A percentile compares a stretch with the other conserved stretches of the same genome.
These are phyloP conservation scores for Mycotypha africana DNA, from an alignment of 371 early-diverging fungal species.

Conservation along the genomic window DNA sequence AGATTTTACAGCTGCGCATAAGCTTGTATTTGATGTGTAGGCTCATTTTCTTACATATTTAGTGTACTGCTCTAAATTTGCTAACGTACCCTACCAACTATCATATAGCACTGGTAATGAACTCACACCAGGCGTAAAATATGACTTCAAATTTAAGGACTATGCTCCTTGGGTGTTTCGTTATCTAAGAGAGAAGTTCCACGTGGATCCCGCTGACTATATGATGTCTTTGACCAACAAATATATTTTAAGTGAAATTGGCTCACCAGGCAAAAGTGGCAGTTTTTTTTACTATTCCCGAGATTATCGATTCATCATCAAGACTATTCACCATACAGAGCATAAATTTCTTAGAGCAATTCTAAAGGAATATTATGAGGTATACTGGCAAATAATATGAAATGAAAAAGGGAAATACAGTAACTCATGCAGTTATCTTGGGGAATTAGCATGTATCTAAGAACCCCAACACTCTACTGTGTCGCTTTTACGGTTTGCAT, in stretches of 20 bases:
- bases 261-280: constrained; percentile 92
- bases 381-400: constrained; percentile 15
- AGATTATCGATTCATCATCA: constrained; percentile 98
- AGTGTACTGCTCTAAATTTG: no score
- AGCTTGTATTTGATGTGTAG: constrained; percentile 88
- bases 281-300: constrained; percentile 95
- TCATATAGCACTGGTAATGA: constrained; percentile 77
- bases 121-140: constrained; percentile 84
- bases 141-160: constrained; percentile 98
- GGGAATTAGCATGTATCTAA: constrained; percentile 68
- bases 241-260: constrained; percentile 90
- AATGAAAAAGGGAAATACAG: no score
- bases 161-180: constrained; percentile 96
- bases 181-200: constrained; percentile 76
- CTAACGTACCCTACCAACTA: no score
- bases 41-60: constrained; percentile 2
- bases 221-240: constrained; percentile 90
- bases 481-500: constrained; percentile 93
- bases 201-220: constrained; percentile 89
- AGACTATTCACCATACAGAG: constrained; percentile 91
- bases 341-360: constrained; percentile 87
- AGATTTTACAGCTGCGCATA: constrained; percentile 87
- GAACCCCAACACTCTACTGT: constrained; percentile 89
- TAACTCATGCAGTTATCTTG: no score
- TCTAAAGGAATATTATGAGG: constrained; percentile 77